Conservation (phyloP, 2,329 filamentous ascomycete genomes). For the Microsporum audouinii region DNA sequence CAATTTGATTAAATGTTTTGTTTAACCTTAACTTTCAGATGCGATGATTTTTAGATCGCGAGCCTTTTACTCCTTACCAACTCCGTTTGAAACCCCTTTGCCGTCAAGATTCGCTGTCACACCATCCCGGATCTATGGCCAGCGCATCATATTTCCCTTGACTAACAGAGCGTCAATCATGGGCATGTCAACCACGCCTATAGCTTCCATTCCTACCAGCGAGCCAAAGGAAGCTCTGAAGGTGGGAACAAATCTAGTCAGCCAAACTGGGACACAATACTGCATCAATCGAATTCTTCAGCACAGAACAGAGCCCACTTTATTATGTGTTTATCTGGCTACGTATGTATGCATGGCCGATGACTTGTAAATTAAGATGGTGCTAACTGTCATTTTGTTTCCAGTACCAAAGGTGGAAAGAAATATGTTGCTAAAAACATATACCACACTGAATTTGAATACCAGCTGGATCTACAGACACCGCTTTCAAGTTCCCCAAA, state of each 20-base stretch:
- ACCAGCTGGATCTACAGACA: constrained; percentile 9
- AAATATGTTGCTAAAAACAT: background rate
- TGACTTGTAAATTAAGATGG: too few species aligned
- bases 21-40: background rate
- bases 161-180: background rate
- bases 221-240: background rate
- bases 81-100: background rate
- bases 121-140: background rate
- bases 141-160: background rate
- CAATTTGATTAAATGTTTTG: background rate
- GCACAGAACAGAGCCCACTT: constrained; percentile 3
- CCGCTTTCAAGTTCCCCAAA: constrained; percentile 5
- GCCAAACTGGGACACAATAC: background rate
- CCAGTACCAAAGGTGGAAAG: background rate
- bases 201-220: background rate
- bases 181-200: background rate
- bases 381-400: too few species aligned
- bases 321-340: constrained; percentile 7
- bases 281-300: constrained; percentile 8
- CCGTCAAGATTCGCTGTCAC: background rate
- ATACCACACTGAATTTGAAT: constrained; percentile 12
- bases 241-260: background rate
- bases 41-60: background rate
- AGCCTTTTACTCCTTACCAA: background rate
- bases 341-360: background rate